A percentile compares a stretch with the other conserved stretches of the same genome.
phyloP scores from a whole-genome alignment of 2,329 filamentous ascomycete genomes.

The Sporothrix pallida region DNA sequence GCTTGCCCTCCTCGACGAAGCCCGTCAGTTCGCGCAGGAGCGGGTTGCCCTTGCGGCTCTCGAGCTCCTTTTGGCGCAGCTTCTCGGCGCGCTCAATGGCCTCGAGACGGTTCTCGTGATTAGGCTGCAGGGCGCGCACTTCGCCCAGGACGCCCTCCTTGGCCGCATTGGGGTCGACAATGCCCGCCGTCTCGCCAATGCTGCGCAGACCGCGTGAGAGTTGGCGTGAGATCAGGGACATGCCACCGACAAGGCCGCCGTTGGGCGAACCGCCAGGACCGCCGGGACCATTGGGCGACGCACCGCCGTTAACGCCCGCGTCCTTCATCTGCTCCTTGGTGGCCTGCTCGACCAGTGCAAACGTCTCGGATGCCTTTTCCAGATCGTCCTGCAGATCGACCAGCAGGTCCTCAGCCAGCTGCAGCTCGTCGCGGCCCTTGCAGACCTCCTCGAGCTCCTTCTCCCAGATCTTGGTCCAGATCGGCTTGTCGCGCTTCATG shows the following conservation, averaged over 20 bases:
- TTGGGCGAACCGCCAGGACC: constrained; percentile 54
- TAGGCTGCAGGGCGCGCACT: constrained; percentile 89
- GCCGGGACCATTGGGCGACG: constrained; percentile 53
- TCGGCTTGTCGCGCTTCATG: constrained; percentile 86
- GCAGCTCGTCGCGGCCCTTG: constrained; percentile 91
- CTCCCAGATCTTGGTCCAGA: constrained; percentile 99
- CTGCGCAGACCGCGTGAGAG: constrained; percentile 63
- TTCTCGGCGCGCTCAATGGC: constrained; percentile 98
- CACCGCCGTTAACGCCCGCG: constrained; percentile 54
- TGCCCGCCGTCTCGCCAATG: constrained; percentile 52
- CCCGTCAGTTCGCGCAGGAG: constrained; percentile 83
- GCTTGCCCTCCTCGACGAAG: constrained; percentile 87
- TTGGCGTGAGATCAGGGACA: constrained; percentile 46
- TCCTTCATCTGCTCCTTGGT: constrained; percentile 97
- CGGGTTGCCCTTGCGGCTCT: constrained; percentile 72
- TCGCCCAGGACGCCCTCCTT: constrained; percentile 93
- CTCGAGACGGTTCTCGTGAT: constrained; percentile 90
- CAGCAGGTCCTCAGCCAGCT: constrained; percentile 93
- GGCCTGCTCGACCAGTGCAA: constrained; percentile 93
- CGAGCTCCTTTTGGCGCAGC: constrained; percentile 84
- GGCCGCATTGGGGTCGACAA: constrained; percentile 73
- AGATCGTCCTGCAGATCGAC: constrained; percentile 92
- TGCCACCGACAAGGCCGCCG: constrained; percentile 34
- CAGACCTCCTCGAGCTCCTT: constrained; percentile 95
- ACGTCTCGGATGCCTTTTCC: constrained; percentile 91